Conservation (phyloP, 2,329 filamentous ascomycete genomes). For the Leptosphaerulina australis region DNA sequence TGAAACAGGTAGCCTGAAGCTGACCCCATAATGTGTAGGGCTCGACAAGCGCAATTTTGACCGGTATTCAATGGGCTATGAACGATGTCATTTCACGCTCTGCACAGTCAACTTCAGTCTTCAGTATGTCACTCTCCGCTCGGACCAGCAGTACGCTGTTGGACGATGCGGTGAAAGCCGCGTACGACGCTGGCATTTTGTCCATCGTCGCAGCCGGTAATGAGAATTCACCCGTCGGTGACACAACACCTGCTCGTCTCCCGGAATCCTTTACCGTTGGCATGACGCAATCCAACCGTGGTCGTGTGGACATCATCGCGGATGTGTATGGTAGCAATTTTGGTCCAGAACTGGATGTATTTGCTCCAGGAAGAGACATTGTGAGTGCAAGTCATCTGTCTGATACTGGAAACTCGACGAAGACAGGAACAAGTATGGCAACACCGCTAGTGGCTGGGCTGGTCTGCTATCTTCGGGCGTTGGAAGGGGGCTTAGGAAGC, state of each 20-base stretch:
- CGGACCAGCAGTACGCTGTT: background rate
- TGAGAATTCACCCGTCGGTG: slow-evolving; percentile 31
- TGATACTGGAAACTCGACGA: slow-evolving; percentile 50
- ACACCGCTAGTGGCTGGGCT: slow-evolving; percentile 71
- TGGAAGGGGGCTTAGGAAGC: slow-evolving; percentile 38
- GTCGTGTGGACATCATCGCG: slow-evolving; percentile 18
- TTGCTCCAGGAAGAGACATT: slow-evolving; percentile 44
- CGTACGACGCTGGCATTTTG: slow-evolving; percentile 40
- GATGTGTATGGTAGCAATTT: slow-evolving; percentile 29
- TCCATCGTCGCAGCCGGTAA: slow-evolving; percentile 46
- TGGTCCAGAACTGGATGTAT: slow-evolving; percentile 43
- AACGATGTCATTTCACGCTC: slow-evolving; percentile 17
- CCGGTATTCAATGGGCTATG: slow-evolving; percentile 25
- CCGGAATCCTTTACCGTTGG: slow-evolving; percentile 45
- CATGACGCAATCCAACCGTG: slow-evolving; percentile 39
- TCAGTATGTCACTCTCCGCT: background rate
- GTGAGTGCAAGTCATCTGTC: slow-evolving; percentile 52
- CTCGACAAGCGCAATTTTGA: slow-evolving; percentile 9
- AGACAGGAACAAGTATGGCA: slow-evolving; percentile 69
- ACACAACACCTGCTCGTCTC: slow-evolving; percentile 37
- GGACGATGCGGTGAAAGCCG: slow-evolving; percentile 32
- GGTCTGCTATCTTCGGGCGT: slow-evolving; percentile 67
- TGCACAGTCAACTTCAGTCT: background rate
- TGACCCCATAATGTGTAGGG: too few species aligned
- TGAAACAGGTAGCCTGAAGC: too few species aligned